These are phyloP conservation scores for Ophiostoma quercus DNA, from an alignment of 2,329 filamentous ascomycete genomes.

Conservation along the genomic window DNA sequence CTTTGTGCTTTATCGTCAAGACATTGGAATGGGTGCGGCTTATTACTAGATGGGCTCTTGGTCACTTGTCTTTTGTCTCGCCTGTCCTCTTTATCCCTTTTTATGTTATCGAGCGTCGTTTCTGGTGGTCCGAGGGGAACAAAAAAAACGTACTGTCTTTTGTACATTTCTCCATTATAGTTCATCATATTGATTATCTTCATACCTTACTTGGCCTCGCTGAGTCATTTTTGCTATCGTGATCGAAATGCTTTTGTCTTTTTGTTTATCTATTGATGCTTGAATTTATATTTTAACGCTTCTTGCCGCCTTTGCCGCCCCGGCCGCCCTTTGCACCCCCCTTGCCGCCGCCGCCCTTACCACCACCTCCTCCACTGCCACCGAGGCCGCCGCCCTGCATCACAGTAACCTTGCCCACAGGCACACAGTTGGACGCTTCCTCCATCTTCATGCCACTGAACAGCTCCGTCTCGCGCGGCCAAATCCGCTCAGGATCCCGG, in stretches of 20 bases:
- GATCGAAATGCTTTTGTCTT: not conserved
- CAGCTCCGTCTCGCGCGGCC: conserved; percentile 80
- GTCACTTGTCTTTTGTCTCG: conserved; percentile 14
- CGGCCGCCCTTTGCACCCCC: conserved; percentile 7
- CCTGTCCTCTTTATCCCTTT: conserved; percentile 3
- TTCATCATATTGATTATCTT: conserved; percentile 17
- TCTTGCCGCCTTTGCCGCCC: conserved; percentile 17
- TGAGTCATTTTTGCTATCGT: not conserved
- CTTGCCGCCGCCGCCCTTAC: conserved; percentile 35
- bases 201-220: not conserved
- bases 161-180: conserved; percentile 6
- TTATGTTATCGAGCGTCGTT: conserved; percentile 16
- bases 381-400: conserved; percentile 59
- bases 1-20: not conserved
- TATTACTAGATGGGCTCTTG: conserved; percentile 10
- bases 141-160: conserved; percentile 17
- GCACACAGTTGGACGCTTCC: conserved; percentile 74
- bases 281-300: not conserved
- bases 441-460: conserved; percentile 74
- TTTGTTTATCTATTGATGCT: not conserved
- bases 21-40: conserved; percentile 9
- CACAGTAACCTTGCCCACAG: conserved; percentile 72
- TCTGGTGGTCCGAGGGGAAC: conserved; percentile 18
- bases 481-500: conserved; percentile 67
- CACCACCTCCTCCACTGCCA: conserved; percentile 38